phyloP scores from a whole-genome alignment of 257 asterid genomes.

The Solanum clarkiae region DNA sequence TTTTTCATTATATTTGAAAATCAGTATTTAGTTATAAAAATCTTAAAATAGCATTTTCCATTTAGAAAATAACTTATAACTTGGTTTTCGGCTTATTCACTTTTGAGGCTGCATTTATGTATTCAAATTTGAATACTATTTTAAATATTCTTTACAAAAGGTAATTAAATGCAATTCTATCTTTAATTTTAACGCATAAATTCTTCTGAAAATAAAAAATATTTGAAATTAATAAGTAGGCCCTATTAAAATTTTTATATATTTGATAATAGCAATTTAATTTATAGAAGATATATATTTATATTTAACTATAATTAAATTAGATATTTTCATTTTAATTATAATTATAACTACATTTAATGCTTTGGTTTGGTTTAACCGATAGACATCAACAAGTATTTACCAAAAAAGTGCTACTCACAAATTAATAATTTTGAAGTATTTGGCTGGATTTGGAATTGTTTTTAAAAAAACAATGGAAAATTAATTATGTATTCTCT shows the following conservation, averaged over 20 bases:
- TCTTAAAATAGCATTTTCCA: background rate
- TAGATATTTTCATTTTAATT: no score
- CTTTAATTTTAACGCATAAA: background rate
- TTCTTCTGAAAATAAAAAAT: background rate
- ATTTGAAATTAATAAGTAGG: background rate
- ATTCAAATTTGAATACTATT: accelerated
- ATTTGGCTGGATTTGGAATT: background rate
- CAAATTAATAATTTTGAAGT: background rate
- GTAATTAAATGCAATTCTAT: background rate
- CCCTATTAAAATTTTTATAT: background rate
- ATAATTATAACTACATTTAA: no score
- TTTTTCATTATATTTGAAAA: background rate
- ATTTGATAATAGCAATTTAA: background rate
- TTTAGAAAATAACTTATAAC: no score
- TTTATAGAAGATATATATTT: background rate
- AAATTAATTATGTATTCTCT: background rate
- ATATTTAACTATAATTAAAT: background rate
- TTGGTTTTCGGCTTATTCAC: no score
- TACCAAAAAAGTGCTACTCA: background rate
- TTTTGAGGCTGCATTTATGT: background rate
- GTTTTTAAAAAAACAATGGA: background rate
- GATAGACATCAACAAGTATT: background rate
- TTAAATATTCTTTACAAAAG: background rate
- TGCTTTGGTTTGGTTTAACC: no score
- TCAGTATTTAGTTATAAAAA: background rate